These are phyloP conservation scores for Pyrenula aspistea DNA, from an alignment of 495 filamentous ascomycete genomes.

Conservation along the genomic window DNA sequence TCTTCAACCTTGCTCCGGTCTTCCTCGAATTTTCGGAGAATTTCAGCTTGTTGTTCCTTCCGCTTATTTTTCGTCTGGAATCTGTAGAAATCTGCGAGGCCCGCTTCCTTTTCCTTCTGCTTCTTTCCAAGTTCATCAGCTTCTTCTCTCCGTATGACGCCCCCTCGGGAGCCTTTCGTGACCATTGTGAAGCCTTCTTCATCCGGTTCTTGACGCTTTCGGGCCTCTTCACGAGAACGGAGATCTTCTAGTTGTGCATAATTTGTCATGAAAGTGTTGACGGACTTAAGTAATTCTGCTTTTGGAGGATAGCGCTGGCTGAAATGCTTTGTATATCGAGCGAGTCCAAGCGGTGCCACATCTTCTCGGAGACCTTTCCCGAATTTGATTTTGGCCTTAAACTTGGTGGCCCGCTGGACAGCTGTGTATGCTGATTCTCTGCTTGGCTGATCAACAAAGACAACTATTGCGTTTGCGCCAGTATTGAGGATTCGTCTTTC, in stretches of 20 bases:
- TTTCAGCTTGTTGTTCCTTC: conserved; percentile 65
- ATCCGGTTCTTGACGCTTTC: conserved; percentile 64
- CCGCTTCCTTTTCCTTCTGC: conserved; percentile 59
- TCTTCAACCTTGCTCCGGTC: conserved; percentile 40
- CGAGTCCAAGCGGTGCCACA: conserved; percentile 43
- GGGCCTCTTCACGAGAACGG: conserved; percentile 47
- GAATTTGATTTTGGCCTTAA: conserved; percentile 35
- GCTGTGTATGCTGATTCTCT: conserved; percentile 57
- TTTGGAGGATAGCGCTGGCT: conserved; percentile 55
- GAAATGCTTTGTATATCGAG: conserved; percentile 51
- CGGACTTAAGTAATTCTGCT: conserved; percentile 47
- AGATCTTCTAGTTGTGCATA: conserved; percentile 58
- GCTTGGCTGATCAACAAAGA: conserved; percentile 71
- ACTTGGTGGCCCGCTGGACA: conserved; percentile 41
- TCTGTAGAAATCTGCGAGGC: conserved; percentile 74
- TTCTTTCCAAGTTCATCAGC: conserved; percentile 58
- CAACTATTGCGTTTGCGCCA: conserved; percentile 65
- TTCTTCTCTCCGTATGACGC: conserved; percentile 61
- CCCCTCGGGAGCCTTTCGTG: conserved; percentile 57
- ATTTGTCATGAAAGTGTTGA: conserved; percentile 71
- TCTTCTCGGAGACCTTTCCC: conserved; percentile 45
- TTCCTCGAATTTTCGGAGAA: conserved; percentile 43
- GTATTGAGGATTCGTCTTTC: conserved; percentile 55
- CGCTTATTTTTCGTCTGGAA: conserved; percentile 85
- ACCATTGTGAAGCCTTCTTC: conserved; percentile 95